Evolutionary conservation across 2,329 filamentous ascomycete species (phyloP).

Genomic region (Plectosphaerella cucumerina): DNA sequence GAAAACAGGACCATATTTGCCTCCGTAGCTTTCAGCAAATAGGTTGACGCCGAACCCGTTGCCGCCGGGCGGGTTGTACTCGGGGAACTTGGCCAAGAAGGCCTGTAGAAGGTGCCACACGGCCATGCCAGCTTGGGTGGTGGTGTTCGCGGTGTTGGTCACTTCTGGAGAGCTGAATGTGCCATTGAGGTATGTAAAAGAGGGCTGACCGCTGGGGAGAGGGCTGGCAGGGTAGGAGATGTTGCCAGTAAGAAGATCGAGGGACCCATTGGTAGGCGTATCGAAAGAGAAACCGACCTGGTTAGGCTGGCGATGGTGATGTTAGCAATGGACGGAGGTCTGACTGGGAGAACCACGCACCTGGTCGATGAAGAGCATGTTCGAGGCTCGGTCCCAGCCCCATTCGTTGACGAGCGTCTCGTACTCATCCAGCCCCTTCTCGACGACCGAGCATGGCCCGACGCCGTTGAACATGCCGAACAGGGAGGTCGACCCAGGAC

Average conservation of each 20-base stretch:
- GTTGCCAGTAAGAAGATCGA: slow-evolving; percentile 39
- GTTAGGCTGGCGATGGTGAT: slow-evolving; percentile 47
- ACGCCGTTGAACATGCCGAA: slow-evolving; percentile 59
- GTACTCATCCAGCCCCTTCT: slow-evolving; percentile 42
- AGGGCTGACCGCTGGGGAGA: slow-evolving; percentile 11
- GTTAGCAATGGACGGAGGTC: slow-evolving; percentile 18
- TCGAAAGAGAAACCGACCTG: slow-evolving; percentile 70
- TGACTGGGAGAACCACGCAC: slow-evolving; percentile 21
- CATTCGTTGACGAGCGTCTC: slow-evolving; percentile 54
- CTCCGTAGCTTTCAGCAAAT: slow-evolving; percentile 67
- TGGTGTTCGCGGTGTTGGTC: slow-evolving; percentile 49
- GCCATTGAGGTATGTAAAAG: slow-evolving; percentile 50
- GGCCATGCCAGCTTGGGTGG: slow-evolving; percentile 50
- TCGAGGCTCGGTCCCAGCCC: slow-evolving; percentile 58
- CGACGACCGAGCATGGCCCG: slow-evolving; percentile 49
- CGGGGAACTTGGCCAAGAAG: slow-evolving; percentile 54
- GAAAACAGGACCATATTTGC: slow-evolving; percentile 65
- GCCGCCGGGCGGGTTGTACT: slow-evolving; percentile 48
- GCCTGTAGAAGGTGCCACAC: slow-evolving; percentile 64
- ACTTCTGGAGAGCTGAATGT: slow-evolving; percentile 57
- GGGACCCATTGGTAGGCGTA: slow-evolving; percentile 54
- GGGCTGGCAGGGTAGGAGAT: slow-evolving; percentile 29
- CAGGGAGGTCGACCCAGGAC: slow-evolving; percentile 62
- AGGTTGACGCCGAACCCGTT: slow-evolving; percentile 55
- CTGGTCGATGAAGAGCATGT: slow-evolving; percentile 55